phyloP scores from a whole-genome alignment of 164 flowering plant genomes.

The Vitis rotundifolia region DNA sequence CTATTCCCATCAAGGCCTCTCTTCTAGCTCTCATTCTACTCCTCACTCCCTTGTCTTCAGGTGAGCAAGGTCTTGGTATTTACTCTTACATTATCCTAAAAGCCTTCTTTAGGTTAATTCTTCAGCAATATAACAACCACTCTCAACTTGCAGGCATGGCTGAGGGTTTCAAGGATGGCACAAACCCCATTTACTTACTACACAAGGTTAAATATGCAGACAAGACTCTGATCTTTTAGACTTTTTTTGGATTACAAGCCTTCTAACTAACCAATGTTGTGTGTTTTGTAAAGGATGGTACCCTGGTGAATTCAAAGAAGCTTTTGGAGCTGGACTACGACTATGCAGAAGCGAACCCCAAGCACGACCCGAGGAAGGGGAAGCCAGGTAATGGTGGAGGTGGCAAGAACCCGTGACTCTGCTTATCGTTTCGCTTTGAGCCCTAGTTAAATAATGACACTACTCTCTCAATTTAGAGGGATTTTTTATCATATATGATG shows the following conservation, averaged over 20 bases:
- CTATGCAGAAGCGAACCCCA: slow-evolving; percentile 51
- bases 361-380: slow-evolving; percentile 53
- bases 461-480: too few relatives aligned
- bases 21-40: slow-evolving; percentile 22
- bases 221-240: too few relatives aligned
- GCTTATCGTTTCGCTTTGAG: background rate
- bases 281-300: slow-evolving; percentile 20
- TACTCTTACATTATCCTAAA: background rate
- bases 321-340: slow-evolving; percentile 52
- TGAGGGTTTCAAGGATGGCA: slow-evolving; percentile 22
- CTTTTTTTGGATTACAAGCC: background rate
- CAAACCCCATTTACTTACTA: background rate
- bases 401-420: slow-evolving; percentile 27
- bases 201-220: slow-evolving; percentile 24
- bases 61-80: slow-evolving; percentile 19
- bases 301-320: slow-evolving; percentile 35
- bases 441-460: background rate
- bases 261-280: background rate
- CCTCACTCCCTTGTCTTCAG: slow-evolving; percentile 26
- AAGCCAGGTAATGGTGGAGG: slow-evolving; percentile 25
- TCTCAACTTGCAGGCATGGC: slow-evolving; percentile 21
- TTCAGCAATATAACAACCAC: background rate
- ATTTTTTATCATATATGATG: too few relatives aligned
- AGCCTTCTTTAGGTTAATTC: too few relatives aligned
- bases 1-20: slow-evolving; percentile 20